phyloP scores from a whole-genome alignment of 106 monocot species.

The Agapanthus africanus region DNA sequence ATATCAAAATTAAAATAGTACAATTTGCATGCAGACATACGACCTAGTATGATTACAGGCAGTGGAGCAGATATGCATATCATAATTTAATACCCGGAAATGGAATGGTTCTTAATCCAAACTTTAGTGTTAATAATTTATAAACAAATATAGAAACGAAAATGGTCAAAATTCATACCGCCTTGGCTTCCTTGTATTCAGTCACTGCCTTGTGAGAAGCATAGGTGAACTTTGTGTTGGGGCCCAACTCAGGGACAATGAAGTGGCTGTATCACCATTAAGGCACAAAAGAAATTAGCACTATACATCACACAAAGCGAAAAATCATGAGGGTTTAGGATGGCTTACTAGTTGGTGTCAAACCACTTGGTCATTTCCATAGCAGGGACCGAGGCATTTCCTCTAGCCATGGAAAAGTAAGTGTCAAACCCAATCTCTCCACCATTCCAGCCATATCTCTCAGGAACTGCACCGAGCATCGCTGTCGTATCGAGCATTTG shows the following conservation, averaged over 20 bases:
- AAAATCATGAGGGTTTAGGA: neutral
- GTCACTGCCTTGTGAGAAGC: slow-evolving; percentile 88
- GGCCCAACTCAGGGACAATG: slow-evolving; percentile 88
- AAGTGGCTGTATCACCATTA: slow-evolving; percentile 45
- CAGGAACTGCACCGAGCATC: slow-evolving; percentile 95
- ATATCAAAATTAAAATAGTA: too few species aligned
- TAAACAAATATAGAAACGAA: neutral
- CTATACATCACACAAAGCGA: too few species aligned
- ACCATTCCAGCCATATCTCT: slow-evolving; percentile 71
- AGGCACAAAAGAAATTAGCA: neutral
- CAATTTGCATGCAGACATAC: too few species aligned
- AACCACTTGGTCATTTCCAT: slow-evolving; percentile 99
- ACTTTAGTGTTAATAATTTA: too few species aligned
- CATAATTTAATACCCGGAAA: too few species aligned
- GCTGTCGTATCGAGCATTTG: slow-evolving; percentile 89
- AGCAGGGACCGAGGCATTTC: slow-evolving; percentile 88
- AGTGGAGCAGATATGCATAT: too few species aligned
- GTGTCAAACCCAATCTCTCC: slow-evolving; percentile 87
- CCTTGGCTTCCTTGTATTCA: slow-evolving; percentile 91
- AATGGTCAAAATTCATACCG: slow-evolving; percentile 30
- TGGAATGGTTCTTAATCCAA: too few species aligned
- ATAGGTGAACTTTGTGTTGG: slow-evolving; percentile 79
- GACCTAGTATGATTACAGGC: too few species aligned
- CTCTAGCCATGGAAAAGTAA: slow-evolving; percentile 97
- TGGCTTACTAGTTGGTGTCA: slow-evolving; percentile 97